Evolutionary conservation across 352 stramenopile species (phyloP), one percentile per base, ranked within the genome.

Genomic region (Elongisporangium anandrum): DNA sequence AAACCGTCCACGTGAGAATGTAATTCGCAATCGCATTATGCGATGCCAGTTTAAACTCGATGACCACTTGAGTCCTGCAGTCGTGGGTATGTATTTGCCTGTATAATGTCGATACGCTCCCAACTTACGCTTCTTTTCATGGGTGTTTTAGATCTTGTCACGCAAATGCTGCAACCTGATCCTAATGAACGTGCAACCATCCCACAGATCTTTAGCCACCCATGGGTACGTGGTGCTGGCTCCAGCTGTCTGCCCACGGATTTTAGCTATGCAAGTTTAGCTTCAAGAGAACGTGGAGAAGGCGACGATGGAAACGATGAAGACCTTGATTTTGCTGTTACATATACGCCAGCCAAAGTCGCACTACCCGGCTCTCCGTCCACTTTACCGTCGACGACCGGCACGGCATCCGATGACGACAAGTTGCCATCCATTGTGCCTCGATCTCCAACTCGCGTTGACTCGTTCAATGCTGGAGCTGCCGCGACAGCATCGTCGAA

Each of bases 21-120:
- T 92, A n/a, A 95, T 94, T 48, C 78, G 84, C 39, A 87, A 86
- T 64, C 77, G 84, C 20, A 95, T 96, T 64, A 85, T 93, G 80
- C 75, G 83, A 20, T 92, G 81, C 26, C 80, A 94, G 54, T 96
- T 87, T 62, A 96, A 95, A 63, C 59, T 92, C 9, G 86, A 90
- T 55, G 68, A 89, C 8, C 69, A 85, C 23, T 64, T 95, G 34
- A 92, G 80, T 29, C 77, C 81, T 1, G 81, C 85, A 51, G 68
- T 87, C 13, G 62, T 60, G 41, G 77, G 78, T 87, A 62, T 10
- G 60, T 45, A 4, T 17, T 45, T 17, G 13, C 9, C 16, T 7
- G 5, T 45, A 45, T 45, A 1, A 1, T 45, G 12, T 17, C 17
- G 34, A 45, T 16, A 17, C 17, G 5, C 1, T 17, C 13, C n/a